phyloP scores from a whole-genome alignment of 305 asterid genomes.

The Rubia peregrina region DNA sequence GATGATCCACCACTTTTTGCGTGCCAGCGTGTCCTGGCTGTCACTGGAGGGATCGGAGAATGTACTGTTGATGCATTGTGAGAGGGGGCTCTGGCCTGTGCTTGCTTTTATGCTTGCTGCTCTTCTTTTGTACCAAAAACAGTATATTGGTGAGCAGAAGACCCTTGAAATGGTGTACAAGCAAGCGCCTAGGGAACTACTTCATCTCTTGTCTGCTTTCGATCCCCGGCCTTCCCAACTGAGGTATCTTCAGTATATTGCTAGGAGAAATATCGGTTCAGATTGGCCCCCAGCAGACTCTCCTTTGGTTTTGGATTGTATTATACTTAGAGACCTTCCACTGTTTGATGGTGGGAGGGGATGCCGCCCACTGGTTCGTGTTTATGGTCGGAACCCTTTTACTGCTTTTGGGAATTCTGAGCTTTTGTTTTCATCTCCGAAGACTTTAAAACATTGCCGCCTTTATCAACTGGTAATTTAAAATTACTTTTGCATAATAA shows the following conservation, averaged over 20 bases:
- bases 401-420: conserved; percentile 71
- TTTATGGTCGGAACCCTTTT: conserved; percentile 88
- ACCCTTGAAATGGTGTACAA: conserved; percentile 96
- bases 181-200: conserved; percentile 94
- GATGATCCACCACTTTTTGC: conserved; percentile 88
- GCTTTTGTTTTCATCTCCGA: conserved; percentile 68
- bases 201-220: conserved; percentile 79
- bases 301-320: conserved; percentile 68
- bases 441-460: conserved; percentile 36
- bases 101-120: conserved; percentile 98
- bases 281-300: conserved; percentile 91
- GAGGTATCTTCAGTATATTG: conserved; percentile 86
- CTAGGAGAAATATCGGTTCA: conserved; percentile 57
- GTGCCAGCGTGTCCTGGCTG: conserved; percentile 94
- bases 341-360: conserved; percentile 65
- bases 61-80: conserved; percentile 69
- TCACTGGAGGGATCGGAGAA: conserved; percentile 81
- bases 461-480: conserved; percentile 57
- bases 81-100: conserved; percentile 97
- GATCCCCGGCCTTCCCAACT: conserved; percentile 97
- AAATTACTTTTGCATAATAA: conserved; percentile 13
- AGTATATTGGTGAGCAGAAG: conserved; percentile 83
- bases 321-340: conserved; percentile 73
- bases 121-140: conserved; percentile 82
- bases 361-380: conserved; percentile 71